phyloP scores from a whole-genome alignment of 768 basidiomycete genomes.

The Agrocybe praecox region DNA sequence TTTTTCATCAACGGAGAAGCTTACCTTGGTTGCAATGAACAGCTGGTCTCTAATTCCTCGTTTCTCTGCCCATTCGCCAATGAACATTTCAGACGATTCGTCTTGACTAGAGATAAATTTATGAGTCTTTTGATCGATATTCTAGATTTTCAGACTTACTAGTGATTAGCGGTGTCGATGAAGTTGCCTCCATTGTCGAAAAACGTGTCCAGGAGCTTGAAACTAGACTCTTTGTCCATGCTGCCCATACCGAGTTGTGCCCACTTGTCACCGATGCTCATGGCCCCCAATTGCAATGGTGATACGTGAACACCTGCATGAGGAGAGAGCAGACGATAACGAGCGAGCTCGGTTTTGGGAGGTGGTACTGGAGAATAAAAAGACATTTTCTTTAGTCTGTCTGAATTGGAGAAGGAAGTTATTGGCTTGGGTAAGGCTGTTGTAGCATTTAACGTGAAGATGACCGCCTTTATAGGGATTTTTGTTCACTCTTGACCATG shows the following conservation, averaged over 20 bases:
- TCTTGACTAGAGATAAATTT: no score
- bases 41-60: slow-evolving; percentile 48
- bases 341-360: slow-evolving; percentile 31
- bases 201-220: slow-evolving; percentile 43
- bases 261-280: slow-evolving; percentile 52
- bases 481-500: no score
- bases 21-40: slow-evolving; percentile 48
- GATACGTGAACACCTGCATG: slow-evolving; percentile 49
- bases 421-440: no score
- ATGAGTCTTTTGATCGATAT: no score
- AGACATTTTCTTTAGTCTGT: no score
- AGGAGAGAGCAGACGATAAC: slow-evolving; percentile 42
- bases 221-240: slow-evolving; percentile 6
- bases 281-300: slow-evolving; percentile 46
- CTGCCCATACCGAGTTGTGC: slow-evolving; percentile 22
- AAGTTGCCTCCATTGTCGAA: slow-evolving; percentile 43
- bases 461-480: no score
- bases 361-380: slow-evolving; percentile 6
- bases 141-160: slow-evolving; percentile 7
- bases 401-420: no score
- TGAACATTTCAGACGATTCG: slow-evolving; percentile 48
- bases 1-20: no score
- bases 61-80: slow-evolving; percentile 54
- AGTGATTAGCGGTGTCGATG: slow-evolving; percentile 44
- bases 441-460: no score